phyloP scores from a whole-genome alignment of 352 stramenopile genomes.

The Pythium aquatile region DNA sequence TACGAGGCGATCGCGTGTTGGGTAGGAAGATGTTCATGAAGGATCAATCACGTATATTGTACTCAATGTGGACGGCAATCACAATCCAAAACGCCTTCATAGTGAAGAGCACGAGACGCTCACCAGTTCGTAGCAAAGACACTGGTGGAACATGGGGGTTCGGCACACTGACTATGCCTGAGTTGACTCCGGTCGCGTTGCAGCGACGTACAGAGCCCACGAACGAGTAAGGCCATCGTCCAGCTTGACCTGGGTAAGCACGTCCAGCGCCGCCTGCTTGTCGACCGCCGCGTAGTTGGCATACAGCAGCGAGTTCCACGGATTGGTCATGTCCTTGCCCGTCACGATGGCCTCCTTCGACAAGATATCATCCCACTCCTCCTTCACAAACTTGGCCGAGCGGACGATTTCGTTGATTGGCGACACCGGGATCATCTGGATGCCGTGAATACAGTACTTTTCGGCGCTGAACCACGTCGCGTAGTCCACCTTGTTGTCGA shows the following conservation, averaged over 20 bases:
- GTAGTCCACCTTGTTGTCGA: slow-evolving; percentile 79
- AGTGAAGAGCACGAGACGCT: no score
- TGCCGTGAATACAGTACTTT: slow-evolving; percentile 72
- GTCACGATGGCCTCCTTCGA: slow-evolving; percentile 61
- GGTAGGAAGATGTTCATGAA: no score
- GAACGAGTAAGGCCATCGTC: no score
- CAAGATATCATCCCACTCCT: slow-evolving; percentile 78
- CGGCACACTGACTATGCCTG: slow-evolving; percentile 3
- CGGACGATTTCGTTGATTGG: slow-evolving; percentile 69
- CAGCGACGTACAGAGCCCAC: slow-evolving; percentile 70
- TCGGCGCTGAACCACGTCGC: slow-evolving; percentile 69
- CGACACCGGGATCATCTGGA: slow-evolving; percentile 79
- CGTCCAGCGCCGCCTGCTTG: slow-evolving; percentile 42
- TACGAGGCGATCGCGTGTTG: no score
- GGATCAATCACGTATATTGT: no score
- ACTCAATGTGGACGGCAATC: no score
- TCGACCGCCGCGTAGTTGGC: slow-evolving; percentile 67
- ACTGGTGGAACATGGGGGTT: no score
- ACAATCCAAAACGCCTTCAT: no score
- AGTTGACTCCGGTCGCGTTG: slow-evolving; percentile 27
- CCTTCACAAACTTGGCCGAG: slow-evolving; percentile 51
- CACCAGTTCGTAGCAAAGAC: no score
- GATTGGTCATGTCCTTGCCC: slow-evolving; percentile 40
- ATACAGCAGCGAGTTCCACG: slow-evolving; percentile 66
- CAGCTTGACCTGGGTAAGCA: slow-evolving; percentile 51